Base-by-base conservation (phyloP, 1,284 basidiomycete genomes). In the Rhodotorula sp. region DNA sequence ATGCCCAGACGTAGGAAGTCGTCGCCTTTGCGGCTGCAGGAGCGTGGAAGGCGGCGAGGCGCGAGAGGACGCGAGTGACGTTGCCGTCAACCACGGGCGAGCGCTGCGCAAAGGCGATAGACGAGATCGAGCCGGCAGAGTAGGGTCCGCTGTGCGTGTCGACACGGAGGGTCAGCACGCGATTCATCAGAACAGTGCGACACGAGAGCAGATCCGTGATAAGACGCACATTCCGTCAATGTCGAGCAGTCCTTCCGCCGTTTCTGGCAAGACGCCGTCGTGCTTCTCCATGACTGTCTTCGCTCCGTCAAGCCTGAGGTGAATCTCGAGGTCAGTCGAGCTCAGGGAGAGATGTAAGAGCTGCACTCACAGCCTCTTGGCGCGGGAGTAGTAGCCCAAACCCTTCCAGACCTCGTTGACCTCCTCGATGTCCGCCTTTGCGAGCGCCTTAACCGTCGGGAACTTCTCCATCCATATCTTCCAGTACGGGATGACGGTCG, bases 21-120 rank as follows among this genome's bases (percentile, higher is more conserved):
- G 89, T 89, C 3, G 82, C 77, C 77, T 94, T 94, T 28, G 85
- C 83, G 77, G 92, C 91, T 28, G 91, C 90, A 13, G 86, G 85
- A 1, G 91, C 88, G 78, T 95, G 86, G 4, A 96, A 80, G 1
- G 91, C 91, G 30, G 95, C 83, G 44, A 95, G 79, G 40, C 94
- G 73, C 16, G 69, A 60, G 24, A 75, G 58, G 18, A 76, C 72
- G 56, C 72, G 57, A 30, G 68, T 69, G 18, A 96, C 90, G 79
- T 97, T 97, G 34, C 94, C 94, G 78, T 97, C 94, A 57, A 96
- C 83, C 90, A 94, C 91, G 22, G 93, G 90, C 16, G 86, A 89
- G 68, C 85, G 85, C 72, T 92, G 86, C 47, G 89, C 90, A 76
- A 93, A 94, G 4, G 92, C 92, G 79, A 96, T 96, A 10, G 55